Evolutionary conservation across 805 yeast species (phyloP).

Genomic region (Metahyphopichia silvanorum): DNA sequence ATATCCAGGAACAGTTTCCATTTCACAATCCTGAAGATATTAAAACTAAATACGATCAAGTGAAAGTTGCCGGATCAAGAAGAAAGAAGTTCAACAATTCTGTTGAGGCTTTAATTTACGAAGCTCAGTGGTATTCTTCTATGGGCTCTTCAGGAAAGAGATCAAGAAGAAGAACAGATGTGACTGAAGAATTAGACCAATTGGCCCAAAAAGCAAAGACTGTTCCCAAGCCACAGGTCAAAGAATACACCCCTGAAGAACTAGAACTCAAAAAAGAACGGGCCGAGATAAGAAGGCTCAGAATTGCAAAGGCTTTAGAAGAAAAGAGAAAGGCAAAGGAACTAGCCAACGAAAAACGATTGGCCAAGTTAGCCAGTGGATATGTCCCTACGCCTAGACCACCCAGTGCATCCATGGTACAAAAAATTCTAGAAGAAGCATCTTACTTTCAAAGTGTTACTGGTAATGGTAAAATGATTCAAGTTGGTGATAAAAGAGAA

Average conservation of each 20-base stretch:
- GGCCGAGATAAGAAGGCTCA: conserved; percentile 1
- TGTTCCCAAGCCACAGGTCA: neutral
- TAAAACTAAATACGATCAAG: neutral
- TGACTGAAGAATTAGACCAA: conserved; percentile 2
- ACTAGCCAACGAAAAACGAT: conserved; percentile 5
- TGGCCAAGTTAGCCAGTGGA: conserved; percentile 2
- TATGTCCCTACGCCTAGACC: conserved; percentile 2
- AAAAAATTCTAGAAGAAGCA: conserved; percentile 19
- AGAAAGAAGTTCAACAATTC: conserved; percentile 23
- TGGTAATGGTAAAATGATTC: conserved; percentile 31
- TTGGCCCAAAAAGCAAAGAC: neutral
- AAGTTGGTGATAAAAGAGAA: conserved; percentile 30
- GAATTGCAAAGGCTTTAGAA: neutral
- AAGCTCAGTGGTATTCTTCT: conserved; percentile 36
- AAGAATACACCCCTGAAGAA: conserved; percentile 2
- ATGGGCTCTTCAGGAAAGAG: conserved; percentile 6
- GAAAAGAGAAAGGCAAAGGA: conserved; percentile 2
- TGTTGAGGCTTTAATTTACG: conserved; percentile 33
- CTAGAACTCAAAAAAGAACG: conserved; percentile 6
- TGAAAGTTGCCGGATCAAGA: conserved; percentile 9
- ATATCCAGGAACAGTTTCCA: neutral
- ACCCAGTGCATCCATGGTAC: conserved; percentile 1
- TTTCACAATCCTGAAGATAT: conserved; percentile 1
- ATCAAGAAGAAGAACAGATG: conserved; percentile 7
- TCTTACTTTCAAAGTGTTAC: conserved; percentile 39